Evolutionary conservation across 164 flowering plant species (phyloP).

Genomic region (Aristolochia fimbriata): DNA sequence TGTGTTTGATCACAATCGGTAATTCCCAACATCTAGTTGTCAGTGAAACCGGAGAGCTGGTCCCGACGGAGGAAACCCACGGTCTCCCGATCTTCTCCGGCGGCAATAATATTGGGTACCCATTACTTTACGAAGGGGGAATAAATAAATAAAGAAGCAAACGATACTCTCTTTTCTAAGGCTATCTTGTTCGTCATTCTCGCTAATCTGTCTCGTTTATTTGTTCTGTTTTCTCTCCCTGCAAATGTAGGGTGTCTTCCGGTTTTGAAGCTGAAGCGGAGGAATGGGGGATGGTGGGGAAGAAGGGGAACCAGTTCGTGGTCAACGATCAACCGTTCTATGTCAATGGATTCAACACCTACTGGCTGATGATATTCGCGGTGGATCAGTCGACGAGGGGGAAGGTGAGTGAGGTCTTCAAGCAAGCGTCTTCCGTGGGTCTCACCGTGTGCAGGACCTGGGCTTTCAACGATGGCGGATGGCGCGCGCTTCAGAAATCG

Average conservation of each 20-base stretch:
- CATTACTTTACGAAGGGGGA: background rate
- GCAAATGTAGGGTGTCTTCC: background rate
- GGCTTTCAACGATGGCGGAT: conserved; percentile 95
- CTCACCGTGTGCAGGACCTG: conserved; percentile 88
- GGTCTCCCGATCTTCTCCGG: background rate
- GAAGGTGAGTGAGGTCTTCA: conserved; percentile 71
- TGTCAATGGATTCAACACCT: conserved; percentile 85
- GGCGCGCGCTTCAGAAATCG: conserved; percentile 90
- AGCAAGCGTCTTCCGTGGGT: conserved; percentile 75
- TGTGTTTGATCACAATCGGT: background rate
- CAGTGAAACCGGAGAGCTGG: background rate
- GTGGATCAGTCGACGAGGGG: conserved; percentile 69
- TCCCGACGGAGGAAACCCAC: no score
- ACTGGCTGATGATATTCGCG: conserved; percentile 93
- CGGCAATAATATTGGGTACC: conserved; percentile 7
- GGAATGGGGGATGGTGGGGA: conserved; percentile 72
- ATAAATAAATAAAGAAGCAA: background rate
- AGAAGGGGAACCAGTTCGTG: conserved; percentile 67
- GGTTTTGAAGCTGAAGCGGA: conserved; percentile 27
- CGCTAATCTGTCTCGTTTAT: no score
- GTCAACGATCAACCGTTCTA: conserved; percentile 59
- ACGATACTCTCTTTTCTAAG: background rate
- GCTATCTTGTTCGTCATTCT: no score
- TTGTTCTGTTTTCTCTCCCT: no score
- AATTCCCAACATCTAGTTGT: conserved; percentile 1